These are phyloP conservation scores for Hyaloscypha variabilis DNA, from an alignment of 495 filamentous ascomycete species.

Conservation along the genomic window DNA sequence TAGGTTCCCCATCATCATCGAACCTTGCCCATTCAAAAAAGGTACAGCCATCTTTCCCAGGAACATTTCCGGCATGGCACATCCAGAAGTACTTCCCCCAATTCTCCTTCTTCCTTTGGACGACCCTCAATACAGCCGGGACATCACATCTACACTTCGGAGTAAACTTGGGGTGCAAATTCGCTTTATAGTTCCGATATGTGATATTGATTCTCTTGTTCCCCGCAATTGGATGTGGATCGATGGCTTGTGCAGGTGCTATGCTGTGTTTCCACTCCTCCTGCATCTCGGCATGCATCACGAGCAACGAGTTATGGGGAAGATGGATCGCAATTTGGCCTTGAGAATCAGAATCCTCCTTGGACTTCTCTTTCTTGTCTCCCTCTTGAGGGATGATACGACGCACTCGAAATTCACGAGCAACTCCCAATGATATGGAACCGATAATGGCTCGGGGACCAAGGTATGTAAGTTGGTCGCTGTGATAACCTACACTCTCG, in stretches of 20 bases:
- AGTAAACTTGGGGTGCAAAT: conserved; percentile 71
- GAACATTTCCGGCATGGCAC: conserved; percentile 78
- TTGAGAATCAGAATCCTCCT: conserved; percentile 54
- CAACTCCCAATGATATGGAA: conserved; percentile 85
- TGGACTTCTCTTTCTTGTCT: conserved; percentile 28
- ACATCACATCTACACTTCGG: conserved; percentile 68
- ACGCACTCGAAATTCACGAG: conserved; percentile 87
- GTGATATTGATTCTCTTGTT: conserved; percentile 89
- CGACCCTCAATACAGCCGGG: conserved; percentile 74
- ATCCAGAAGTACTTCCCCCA: conserved; percentile 90
- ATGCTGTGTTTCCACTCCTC: conserved; percentile 84
- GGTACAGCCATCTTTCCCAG: conserved; percentile 73
- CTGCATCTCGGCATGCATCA: conserved; percentile 95
- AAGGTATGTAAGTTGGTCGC: conserved; percentile 90
- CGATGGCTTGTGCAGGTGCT: conserved; percentile 69
- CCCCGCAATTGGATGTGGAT: conserved; percentile 79
- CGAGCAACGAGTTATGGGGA: conserved; percentile 87
- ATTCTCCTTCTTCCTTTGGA: conserved; percentile 74
- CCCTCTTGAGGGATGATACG: conserved; percentile 63
- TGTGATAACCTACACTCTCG: conserved; percentile 88
- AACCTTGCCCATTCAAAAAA: conserved; percentile 93
- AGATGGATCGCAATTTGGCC: conserved; percentile 91
- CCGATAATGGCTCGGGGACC: conserved; percentile 88
- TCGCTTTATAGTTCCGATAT: conserved; percentile 82
- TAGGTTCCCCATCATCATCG: conserved; percentile 81